A percentile compares a stretch with the other conserved stretches of the same genome.
phyloP scores from a whole-genome alignment of 805 yeast genomes.

The Yarrowia sp. region DNA sequence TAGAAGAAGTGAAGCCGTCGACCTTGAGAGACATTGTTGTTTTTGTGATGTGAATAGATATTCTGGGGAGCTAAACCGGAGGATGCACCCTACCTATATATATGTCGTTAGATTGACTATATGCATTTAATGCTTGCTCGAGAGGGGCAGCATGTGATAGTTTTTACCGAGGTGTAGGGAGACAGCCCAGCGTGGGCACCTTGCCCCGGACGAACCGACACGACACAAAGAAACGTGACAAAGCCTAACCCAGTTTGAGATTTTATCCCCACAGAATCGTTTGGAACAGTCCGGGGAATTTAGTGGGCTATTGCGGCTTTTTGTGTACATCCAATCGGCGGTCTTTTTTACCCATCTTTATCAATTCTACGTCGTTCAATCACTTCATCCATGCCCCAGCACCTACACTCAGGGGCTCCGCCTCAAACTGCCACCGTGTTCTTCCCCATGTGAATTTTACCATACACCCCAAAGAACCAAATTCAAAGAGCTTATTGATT shows the following conservation, averaged over 20 bases:
- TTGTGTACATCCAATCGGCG: neutral
- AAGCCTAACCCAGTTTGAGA: conserved; percentile 13
- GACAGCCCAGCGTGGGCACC: conserved; percentile 14
- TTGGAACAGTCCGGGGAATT: conserved; percentile 7
- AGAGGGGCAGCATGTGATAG: conserved; percentile 26
- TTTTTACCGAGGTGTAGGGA: conserved; percentile 24
- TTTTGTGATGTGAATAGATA: conserved; percentile 5
- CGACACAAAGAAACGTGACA: conserved; percentile 24
- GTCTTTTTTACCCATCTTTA: too few relatives aligned
- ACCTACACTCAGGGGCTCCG: neutral
- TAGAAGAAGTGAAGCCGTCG: conserved; percentile 41
- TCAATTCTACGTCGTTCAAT: neutral
- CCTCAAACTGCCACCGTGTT: conserved; percentile 10
- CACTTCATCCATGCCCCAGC: neutral
- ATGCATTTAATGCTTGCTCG: conserved; percentile 21
- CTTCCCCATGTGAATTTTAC: conserved; percentile 24
- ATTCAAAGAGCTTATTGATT: conserved; percentile 7
- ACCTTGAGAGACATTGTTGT: conserved; percentile 25
- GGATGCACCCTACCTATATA: conserved; percentile 15
- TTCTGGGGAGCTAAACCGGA: neutral
- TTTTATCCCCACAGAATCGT: conserved; percentile 16
- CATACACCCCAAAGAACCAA: conserved; percentile 12
- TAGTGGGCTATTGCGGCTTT: neutral
- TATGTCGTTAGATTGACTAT: conserved; percentile 12
- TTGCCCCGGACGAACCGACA: conserved; percentile 25